These are phyloP conservation scores for Helicocarpus griseus DNA, from an alignment of 2,329 filamentous ascomycete species.

Conservation along the genomic window DNA sequence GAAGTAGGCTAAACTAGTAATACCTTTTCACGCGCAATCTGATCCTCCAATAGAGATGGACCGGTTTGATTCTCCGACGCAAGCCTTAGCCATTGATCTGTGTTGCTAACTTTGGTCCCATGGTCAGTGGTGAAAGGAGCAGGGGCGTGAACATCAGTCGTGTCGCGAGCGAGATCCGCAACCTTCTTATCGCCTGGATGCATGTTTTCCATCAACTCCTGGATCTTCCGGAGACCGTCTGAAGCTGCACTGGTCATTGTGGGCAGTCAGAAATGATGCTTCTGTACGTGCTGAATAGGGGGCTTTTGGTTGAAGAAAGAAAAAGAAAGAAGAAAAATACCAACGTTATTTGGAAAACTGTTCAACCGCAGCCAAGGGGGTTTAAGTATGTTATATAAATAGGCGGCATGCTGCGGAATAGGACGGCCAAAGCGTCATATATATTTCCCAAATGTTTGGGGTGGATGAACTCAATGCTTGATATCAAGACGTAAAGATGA, in stretches of 20 bases:
- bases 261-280: not conserved
- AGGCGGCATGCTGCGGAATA: not conserved
- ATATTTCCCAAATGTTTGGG: not conserved
- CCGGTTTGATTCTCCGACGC: conserved; percentile 54
- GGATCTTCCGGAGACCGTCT: conserved; percentile 22
- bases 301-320: not conserved
- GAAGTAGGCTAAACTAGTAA: conserved; percentile 2
- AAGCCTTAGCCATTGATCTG: conserved; percentile 68
- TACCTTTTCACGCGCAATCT: conserved; percentile 64
- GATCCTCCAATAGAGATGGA: conserved; percentile 61
- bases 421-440: not conserved
- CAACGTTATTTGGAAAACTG: too few species aligned
- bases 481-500: not conserved
- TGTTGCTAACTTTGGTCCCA: conserved; percentile 62
- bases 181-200: conserved; percentile 40
- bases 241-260: conserved; percentile 20
- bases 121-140: conserved; percentile 64
- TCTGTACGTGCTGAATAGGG: not conserved
- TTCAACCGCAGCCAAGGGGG: too few species aligned
- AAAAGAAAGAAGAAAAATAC: too few species aligned
- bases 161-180: conserved; percentile 51
- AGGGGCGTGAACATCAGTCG: conserved; percentile 48
- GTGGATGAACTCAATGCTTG: not conserved
- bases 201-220: conserved; percentile 19
- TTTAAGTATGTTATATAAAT: not conserved